These are phyloP conservation scores for Bruguiera gymnorhiza DNA, from an alignment of 345 rosid genomes.

Conservation along the genomic window DNA sequence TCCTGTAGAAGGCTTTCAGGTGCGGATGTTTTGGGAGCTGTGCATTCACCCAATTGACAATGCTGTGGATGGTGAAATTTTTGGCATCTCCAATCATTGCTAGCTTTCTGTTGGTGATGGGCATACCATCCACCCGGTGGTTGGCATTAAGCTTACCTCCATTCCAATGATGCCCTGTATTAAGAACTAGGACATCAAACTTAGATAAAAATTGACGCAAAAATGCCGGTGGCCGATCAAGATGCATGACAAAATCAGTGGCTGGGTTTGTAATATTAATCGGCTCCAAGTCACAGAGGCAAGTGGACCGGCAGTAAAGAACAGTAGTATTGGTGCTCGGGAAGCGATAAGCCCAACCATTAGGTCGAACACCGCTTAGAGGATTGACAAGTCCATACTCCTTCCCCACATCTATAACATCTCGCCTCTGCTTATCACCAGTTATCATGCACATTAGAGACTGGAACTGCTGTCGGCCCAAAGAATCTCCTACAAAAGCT, in stretches of 20 bases:
- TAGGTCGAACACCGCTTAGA: neutral
- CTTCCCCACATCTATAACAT: neutral
- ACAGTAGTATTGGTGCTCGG: slow-evolving; percentile 59
- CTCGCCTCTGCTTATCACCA: neutral
- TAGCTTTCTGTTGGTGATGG: slow-evolving; percentile 23
- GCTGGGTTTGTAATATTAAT: slow-evolving; percentile 38
- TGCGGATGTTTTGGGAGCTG: slow-evolving; percentile 53
- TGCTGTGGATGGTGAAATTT: slow-evolving; percentile 27
- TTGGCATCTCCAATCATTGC: neutral
- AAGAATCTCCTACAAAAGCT: slow-evolving; percentile 11
- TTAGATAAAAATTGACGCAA: slow-evolving; percentile 46
- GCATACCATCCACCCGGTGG: slow-evolving; percentile 64
- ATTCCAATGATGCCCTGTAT: slow-evolving; percentile 91
- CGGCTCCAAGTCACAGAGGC: slow-evolving; percentile 49
- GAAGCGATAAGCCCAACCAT: neutral
- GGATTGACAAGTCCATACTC: slow-evolving; percentile 4
- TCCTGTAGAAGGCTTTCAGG: slow-evolving; percentile 63
- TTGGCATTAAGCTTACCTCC: slow-evolving; percentile 64
- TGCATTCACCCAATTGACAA: slow-evolving; percentile 56
- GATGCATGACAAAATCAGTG: slow-evolving; percentile 55
- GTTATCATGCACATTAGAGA: slow-evolving; percentile 1
- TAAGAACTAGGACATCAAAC: slow-evolving; percentile 60
- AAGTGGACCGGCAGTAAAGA: slow-evolving; percentile 72
- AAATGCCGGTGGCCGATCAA: slow-evolving; percentile 72
- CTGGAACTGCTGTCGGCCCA: slow-evolving; percentile 3